Percentiles rank a stretch among this genome's conserved stretches.
These are phyloP conservation scores for Nicotiana tomentosiformis DNA, from an alignment of 257 asterid genomes.

Conservation along the genomic window DNA sequence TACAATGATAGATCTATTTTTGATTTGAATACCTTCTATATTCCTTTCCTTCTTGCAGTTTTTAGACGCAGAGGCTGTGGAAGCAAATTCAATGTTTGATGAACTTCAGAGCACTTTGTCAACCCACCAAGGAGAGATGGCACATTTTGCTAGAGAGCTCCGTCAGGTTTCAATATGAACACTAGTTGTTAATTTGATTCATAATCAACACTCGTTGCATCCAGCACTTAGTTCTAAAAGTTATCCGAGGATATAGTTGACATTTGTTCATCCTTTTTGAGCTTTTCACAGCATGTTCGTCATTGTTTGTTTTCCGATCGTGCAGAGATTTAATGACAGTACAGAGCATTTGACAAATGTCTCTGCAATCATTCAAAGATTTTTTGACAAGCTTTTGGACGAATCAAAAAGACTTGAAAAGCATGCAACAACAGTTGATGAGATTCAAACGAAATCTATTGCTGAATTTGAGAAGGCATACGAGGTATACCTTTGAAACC, in stretches of 20 bases:
- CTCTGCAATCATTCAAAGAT: constrained; percentile 44
- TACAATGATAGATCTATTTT: neutral
- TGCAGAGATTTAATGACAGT: constrained; percentile 44
- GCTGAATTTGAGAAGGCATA: constrained; percentile 64
- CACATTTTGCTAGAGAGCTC: constrained; percentile 68
- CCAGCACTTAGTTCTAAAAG: neutral
- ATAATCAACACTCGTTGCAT: neutral
- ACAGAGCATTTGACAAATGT: constrained; percentile 44
- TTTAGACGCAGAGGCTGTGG: constrained; percentile 51
- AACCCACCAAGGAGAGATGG: constrained; percentile 63
- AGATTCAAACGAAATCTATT: constrained; percentile 42
- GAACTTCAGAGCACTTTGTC: constrained; percentile 57
- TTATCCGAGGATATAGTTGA: neutral
- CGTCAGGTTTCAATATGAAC: constrained; percentile 51
- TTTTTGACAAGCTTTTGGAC: constrained; percentile 44
- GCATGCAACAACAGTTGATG: constrained; percentile 50
- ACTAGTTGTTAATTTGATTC: neutral
- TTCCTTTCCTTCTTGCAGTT: constrained; percentile 33
- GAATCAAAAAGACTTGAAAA: constrained; percentile 55
- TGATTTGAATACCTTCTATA: neutral
- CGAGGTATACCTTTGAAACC: constrained; percentile 40
- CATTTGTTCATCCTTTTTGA: neutral
- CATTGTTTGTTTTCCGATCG: neutral
- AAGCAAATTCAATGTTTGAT: constrained; percentile 47
- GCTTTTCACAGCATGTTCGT: neutral